Evolutionary conservation across 805 yeast genomes (phyloP), one percentile per base, ranked within the genome.

Genomic region (Metschnikowia kunwiensis): DNA sequence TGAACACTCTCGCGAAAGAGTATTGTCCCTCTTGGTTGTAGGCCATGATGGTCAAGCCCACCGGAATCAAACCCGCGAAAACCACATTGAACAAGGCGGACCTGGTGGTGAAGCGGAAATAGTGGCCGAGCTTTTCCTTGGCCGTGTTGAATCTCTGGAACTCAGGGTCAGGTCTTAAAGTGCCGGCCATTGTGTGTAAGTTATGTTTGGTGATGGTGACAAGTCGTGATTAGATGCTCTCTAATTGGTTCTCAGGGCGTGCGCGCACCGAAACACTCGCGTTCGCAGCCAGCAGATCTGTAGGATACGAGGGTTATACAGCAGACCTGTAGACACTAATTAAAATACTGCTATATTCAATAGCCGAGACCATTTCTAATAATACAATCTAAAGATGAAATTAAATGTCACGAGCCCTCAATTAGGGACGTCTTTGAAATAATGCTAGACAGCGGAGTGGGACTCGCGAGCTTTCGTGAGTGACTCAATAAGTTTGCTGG

Each of bases 91-190:
- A 64, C 14, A 53, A 29, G 10, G 61, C 65, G 6, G 69, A 60
- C 43, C 56, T 58, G 16, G 70, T 59, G 36, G 55, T 68, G 57
- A 68, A 65, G 32, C 74, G 59, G 53, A 68, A 68, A 53, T 58
- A 61, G 50, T 59, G 61, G 20, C 73, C 72, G 24, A 55, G 47
- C 43, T 55, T 61, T 45, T 68, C 73, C 45, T 62, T 67, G 34
- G 70, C 70, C 21, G 54, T 44, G 47, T 68, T 68, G 55, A 68
- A 68, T 43, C 60, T 57, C 49, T 65, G 67, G 28, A 65, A 58
- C 32, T 56, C 70, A 27, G 59, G 62, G 47, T 68, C 74, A 42
- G 69, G 70, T 54, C 50, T 60, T 44, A 68, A 63, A 28, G 74
- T 68, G 42, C 56, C 63, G 32, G 72, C 74, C 74, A 68, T 68